Evolutionary conservation across 2,329 filamentous ascomycete genomes (phyloP), one percentile per base, ranked within the genome.

Genomic region (Exophiala spinifera): DNA sequence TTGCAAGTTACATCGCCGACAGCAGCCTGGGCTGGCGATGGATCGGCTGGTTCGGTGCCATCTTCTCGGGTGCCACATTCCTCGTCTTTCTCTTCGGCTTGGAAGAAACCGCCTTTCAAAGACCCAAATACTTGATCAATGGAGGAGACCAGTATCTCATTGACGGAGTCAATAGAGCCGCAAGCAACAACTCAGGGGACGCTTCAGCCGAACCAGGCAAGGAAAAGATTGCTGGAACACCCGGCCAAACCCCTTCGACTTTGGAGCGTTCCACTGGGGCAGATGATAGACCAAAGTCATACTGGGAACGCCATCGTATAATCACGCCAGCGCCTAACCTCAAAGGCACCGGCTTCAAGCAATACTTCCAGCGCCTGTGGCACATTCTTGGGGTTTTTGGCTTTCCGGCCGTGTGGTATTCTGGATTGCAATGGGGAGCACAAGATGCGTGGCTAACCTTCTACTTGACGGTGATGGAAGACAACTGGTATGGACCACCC

Each of bases 401-500:
- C 1, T 82, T 83, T 55, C 80, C 80, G 0, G 80, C 80, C 1
- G 79, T 83, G 8, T 73, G 80, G 58, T 83, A 78, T 57, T 78
- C 79, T 2, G 80, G 80, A 7, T 65, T 83, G 20, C 80, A 83
- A 62, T 83, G 80, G 80, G 80, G 80, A 3, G 72, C 78, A 25
- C 81, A 83, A 65, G 80, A 82, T 59, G 79, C 80, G n/a, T 82
- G 80, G 67, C 68, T 84, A 19, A 79, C 78, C 1, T 83, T 84
- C 64, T 82, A 83, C 58, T 70, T 82, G 28, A 83, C 80, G 0
- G 73, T 83, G 1, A 74, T 82, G 62, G 78, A 83, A 61, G 79
- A 81, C 57, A 76, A 76, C 59, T 83, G 79, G 76, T 77, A 75
- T 21, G 74, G 69, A 0, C 67, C 70, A 8, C 81, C 81, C 0